A percentile compares a stretch with the other conserved stretches of the same genome.
Conservation (phyloP, 306 rosid species). For the Oemleria cerasiformis region DNA sequence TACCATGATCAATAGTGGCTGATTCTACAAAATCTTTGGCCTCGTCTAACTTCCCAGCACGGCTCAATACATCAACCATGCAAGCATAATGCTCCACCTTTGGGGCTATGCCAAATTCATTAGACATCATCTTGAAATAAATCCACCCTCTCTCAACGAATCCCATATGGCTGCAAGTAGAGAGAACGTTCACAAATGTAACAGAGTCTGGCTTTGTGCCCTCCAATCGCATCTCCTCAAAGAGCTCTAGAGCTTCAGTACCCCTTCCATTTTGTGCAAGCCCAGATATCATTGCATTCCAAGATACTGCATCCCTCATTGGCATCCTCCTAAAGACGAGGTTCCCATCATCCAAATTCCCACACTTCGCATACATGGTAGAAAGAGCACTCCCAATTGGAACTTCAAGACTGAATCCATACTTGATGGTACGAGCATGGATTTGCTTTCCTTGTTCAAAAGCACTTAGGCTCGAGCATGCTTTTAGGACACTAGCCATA, state of each 20-base stretch:
- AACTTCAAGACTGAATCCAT: slow-evolving; percentile 63
- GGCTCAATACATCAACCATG: slow-evolving; percentile 86
- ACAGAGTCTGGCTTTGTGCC: slow-evolving; percentile 58
- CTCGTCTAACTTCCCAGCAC: slow-evolving; percentile 72
- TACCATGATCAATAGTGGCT: slow-evolving; percentile 60
- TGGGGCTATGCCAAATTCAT: slow-evolving; percentile 51
- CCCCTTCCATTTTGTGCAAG: slow-evolving; percentile 80
- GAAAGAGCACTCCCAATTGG: slow-evolving; percentile 87
- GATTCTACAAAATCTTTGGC: slow-evolving; percentile 82
- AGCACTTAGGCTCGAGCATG: slow-evolving; percentile 79
- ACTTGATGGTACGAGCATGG: slow-evolving; percentile 59
- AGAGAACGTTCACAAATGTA: slow-evolving; percentile 74
- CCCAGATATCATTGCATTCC: slow-evolving; percentile 96
- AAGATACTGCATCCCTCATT: slow-evolving; percentile 59
- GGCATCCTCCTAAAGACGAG: slow-evolving; percentile 65
- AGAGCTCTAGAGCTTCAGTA: slow-evolving; percentile 58
- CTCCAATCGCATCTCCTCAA: slow-evolving; percentile 66
- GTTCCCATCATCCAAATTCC: slow-evolving; percentile 63
- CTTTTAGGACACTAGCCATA: slow-evolving; percentile 70
- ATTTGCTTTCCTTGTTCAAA: slow-evolving; percentile 86
- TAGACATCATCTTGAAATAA: slow-evolving; percentile 70
- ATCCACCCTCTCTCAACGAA: slow-evolving; percentile 59
- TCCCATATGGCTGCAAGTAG: slow-evolving; percentile 90
- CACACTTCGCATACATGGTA: slow-evolving; percentile 87
- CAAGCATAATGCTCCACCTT: slow-evolving; percentile 79